Percentiles rank a stretch among this genome's conserved stretches.
These are phyloP conservation scores for Nigrospora osmanthi DNA, from an alignment of 2,329 filamentous ascomycete genomes.

Conservation along the genomic window DNA sequence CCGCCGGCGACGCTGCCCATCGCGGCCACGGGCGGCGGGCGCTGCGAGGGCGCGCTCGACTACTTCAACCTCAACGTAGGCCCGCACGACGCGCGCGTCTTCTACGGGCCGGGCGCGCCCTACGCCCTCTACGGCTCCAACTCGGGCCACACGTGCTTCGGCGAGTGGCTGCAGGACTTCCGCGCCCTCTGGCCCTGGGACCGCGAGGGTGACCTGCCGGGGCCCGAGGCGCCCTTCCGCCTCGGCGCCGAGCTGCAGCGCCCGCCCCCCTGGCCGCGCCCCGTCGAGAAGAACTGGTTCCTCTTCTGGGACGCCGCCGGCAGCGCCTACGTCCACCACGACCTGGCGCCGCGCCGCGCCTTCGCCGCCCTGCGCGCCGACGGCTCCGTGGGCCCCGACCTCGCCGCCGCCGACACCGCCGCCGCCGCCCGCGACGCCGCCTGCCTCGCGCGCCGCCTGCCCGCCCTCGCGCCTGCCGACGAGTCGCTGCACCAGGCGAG, in stretches of 20 bases:
- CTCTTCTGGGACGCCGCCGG: conserved; percentile 47
- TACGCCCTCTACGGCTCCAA: conserved; percentile 49
- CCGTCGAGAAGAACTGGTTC: conserved; percentile 56
- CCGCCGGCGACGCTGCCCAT: conserved; percentile 35
- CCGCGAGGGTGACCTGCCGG: conserved; percentile 11
- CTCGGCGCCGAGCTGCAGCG: conserved; percentile 42
- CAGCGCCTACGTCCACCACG: conserved; percentile 43
- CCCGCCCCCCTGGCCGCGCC: conserved; percentile 28
- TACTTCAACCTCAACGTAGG: conserved; percentile 37
- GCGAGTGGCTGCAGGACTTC: conserved; percentile 49
- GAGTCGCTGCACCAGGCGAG: conserved; percentile 52
- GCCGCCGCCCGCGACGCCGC: conserved; percentile 25
- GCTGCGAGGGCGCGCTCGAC: conserved; percentile 33
- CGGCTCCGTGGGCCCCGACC: conserved; percentile 37
- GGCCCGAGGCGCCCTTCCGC: conserved; percentile 22
- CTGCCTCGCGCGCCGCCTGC: conserved; percentile 40
- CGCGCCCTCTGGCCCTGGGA: conserved; percentile 37
- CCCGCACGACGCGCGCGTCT: conserved; percentile 50
- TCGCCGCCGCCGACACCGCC: conserved; percentile 22
- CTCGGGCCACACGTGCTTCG: conserved; percentile 45
- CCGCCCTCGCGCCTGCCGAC: conserved; percentile 20
- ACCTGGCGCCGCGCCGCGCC: conserved; percentile 37
- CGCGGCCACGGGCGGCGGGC: conserved; percentile 29
- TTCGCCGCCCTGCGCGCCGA: conserved; percentile 38
- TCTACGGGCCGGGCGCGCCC: conserved; percentile 42